Evolutionary conservation across 805 yeast genomes (phyloP).

Genomic region (Teunomyces stri): DNA sequence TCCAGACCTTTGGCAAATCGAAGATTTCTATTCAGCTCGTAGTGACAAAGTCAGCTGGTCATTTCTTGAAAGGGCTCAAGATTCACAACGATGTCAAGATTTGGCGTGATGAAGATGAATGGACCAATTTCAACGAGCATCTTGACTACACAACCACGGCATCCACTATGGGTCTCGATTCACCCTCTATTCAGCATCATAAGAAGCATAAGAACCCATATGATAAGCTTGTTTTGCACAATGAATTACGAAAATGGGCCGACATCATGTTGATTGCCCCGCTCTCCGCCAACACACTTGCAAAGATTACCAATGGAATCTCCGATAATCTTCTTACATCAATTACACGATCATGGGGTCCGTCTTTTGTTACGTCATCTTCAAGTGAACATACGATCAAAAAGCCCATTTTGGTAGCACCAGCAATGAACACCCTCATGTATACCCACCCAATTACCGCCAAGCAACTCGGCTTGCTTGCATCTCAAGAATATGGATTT

Average conservation of each 20-base stretch:
- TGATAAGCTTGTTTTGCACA: slow-evolving; percentile 40
- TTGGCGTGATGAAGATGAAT: slow-evolving; percentile 94
- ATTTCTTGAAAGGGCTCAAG: slow-evolving; percentile 56
- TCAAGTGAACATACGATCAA: slow-evolving; percentile 16
- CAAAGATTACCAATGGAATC: slow-evolving; percentile 44
- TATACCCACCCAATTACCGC: slow-evolving; percentile 46
- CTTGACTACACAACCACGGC: slow-evolving; percentile 6
- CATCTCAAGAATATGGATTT: slow-evolving; percentile 37
- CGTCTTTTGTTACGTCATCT: slow-evolving; percentile 14
- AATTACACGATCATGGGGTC: slow-evolving; percentile 43
- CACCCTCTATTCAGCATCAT: slow-evolving; percentile 1
- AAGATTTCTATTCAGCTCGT: slow-evolving; percentile 81
- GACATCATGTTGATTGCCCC: slow-evolving; percentile 48
- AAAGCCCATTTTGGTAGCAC: slow-evolving; percentile 46
- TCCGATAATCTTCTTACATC: slow-evolving; percentile 43
- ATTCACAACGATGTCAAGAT: slow-evolving; percentile 68
- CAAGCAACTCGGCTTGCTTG: slow-evolving; percentile 33
- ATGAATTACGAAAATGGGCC: slow-evolving; percentile 47
- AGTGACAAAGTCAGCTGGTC: slow-evolving; percentile 81
- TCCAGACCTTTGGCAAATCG: slow-evolving; percentile 67
- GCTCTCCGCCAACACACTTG: slow-evolving; percentile 44
- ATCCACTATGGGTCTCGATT: slow-evolving; percentile 6
- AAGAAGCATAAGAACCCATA: slow-evolving; percentile 30
- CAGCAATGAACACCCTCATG: slow-evolving; percentile 50
- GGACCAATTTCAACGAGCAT: slow-evolving; percentile 52